Percentiles rank a stretch among this genome's conserved stretches.
phyloP scores from a whole-genome alignment of 768 basidiomycete species.

The Tulasnella sp. region DNA sequence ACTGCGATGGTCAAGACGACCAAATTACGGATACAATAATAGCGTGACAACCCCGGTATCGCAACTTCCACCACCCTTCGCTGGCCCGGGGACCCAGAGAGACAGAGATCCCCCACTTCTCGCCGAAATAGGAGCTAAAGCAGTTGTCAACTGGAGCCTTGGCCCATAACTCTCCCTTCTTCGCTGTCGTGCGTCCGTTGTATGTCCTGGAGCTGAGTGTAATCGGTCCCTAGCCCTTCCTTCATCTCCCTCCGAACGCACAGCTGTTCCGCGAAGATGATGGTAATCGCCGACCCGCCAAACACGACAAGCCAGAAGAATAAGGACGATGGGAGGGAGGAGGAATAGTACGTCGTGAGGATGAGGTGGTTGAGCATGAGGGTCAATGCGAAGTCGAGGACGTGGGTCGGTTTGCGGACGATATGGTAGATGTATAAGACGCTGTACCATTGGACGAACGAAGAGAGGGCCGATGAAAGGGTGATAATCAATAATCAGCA shows the following conservation, averaged over 20 bases:
- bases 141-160: neutral
- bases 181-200: neutral
- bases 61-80: too few relatives aligned
- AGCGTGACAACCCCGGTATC: neutral
- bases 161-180: slow-evolving; percentile 1
- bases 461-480: neutral
- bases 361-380: slow-evolving; percentile 86
- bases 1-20: neutral
- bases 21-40: neutral
- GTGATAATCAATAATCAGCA: neutral
- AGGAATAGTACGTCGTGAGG: slow-evolving; percentile 85
- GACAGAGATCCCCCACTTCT: too few relatives aligned
- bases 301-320: slow-evolving; percentile 86
- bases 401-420: slow-evolving; percentile 81
- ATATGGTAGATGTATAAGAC: slow-evolving; percentile 78
- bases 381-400: slow-evolving; percentile 90
- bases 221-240: slow-evolving; percentile 45
- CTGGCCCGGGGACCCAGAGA: too few relatives aligned
- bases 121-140: neutral
- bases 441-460: slow-evolving; percentile 25
- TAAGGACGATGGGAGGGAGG: slow-evolving; percentile 65
- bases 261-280: slow-evolving; percentile 80
- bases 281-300: slow-evolving; percentile 56
- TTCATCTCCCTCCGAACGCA: slow-evolving; percentile 85
- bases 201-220: neutral